A percentile compares a stretch with the other conserved stretches of the same genome.
Evolutionary conservation across 768 basidiomycete genomes (phyloP).

Genomic region (Kwoniella mangroviensis): DNA sequence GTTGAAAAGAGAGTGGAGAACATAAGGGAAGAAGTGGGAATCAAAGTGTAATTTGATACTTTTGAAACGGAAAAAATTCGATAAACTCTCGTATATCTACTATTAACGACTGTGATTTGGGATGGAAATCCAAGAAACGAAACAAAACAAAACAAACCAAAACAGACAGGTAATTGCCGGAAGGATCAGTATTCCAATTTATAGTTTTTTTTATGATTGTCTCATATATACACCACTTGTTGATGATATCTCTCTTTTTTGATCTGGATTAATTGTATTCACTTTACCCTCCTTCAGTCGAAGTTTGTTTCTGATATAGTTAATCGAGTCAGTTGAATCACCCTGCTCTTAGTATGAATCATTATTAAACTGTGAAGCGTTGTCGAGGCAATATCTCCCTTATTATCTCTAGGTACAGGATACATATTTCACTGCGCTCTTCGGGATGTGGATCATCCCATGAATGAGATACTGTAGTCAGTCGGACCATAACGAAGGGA

Average conservation of each 20-base stretch:
- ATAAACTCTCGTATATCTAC: not conserved
- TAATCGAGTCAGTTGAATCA: not conserved
- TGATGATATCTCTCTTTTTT: not conserved
- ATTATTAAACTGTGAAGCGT: not conserved
- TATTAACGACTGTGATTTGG: not conserved
- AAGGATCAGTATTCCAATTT: not conserved
- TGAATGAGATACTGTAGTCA: too few species aligned
- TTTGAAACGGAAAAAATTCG: too few species aligned
- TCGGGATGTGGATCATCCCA: too few species aligned
- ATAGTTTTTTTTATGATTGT: not conserved
- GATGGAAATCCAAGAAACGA: too few species aligned
- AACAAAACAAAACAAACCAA: not conserved
- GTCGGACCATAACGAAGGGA: not conserved
- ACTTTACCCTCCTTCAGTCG: not conserved
- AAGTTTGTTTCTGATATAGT: not conserved
- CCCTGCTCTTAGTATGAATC: not conserved
- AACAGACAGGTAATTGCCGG: not conserved
- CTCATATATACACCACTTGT: not conserved
- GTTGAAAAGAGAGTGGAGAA: constrained; percentile 62
- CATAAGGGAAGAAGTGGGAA: constrained; percentile 50
- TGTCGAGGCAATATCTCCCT: not conserved
- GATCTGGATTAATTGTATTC: not conserved
- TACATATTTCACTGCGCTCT: too few species aligned
- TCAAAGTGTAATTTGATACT: constrained; percentile 30
- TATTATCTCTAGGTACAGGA: too few species aligned